A percentile compares a stretch with the other conserved stretches of the same genome.
Conservation (phyloP, 2,329 filamentous ascomycete genomes). For the Colletotrichum caudatum region DNA sequence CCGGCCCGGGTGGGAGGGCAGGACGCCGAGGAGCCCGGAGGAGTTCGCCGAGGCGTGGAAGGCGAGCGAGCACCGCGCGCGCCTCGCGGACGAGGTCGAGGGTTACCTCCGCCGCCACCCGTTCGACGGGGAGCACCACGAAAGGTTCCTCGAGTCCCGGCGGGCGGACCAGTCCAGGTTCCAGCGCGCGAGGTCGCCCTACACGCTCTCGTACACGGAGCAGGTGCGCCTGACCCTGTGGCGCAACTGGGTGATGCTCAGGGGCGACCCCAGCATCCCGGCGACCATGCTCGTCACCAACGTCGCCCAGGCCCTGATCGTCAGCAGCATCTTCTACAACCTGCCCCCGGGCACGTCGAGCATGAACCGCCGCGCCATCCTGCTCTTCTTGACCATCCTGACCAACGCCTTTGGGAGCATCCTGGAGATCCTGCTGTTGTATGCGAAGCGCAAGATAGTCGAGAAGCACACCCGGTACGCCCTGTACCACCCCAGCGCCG, state of each 20-base stretch:
- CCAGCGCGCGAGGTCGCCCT: conserved; percentile 61
- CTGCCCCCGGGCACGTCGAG: conserved; percentile 55
- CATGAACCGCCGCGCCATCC: conserved; percentile 60
- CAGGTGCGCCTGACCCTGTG: conserved; percentile 59
- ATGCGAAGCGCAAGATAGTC: conserved; percentile 53
- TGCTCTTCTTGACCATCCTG: conserved; percentile 66
- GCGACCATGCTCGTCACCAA: conserved; percentile 57
- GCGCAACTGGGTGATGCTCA: conserved; percentile 55
- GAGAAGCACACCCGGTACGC: conserved; percentile 56
- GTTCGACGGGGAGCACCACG: conserved; percentile 32
- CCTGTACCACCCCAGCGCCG: conserved; percentile 54
- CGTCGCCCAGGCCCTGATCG: conserved; percentile 62
- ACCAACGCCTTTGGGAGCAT: conserved; percentile 61
- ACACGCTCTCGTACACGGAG: conserved; percentile 60
- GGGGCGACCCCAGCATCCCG: conserved; percentile 54
- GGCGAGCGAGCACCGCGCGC: conserved; percentile 46
- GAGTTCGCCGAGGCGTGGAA: conserved; percentile 48
- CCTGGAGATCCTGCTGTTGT: conserved; percentile 55
- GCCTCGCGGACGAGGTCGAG: conserved; percentile 48
- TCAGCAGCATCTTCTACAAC: conserved; percentile 65
- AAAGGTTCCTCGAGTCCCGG: conserved; percentile 31
- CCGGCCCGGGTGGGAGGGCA: conserved; percentile 46
- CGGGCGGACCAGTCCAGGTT: conserved; percentile 46
- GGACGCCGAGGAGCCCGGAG: conserved; percentile 49
- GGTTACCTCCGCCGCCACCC: conserved; percentile 43